phyloP scores from a whole-genome alignment of 225 moss, liverwort and hornwort genomes.

The Pseudisothecium myosuroides region DNA sequence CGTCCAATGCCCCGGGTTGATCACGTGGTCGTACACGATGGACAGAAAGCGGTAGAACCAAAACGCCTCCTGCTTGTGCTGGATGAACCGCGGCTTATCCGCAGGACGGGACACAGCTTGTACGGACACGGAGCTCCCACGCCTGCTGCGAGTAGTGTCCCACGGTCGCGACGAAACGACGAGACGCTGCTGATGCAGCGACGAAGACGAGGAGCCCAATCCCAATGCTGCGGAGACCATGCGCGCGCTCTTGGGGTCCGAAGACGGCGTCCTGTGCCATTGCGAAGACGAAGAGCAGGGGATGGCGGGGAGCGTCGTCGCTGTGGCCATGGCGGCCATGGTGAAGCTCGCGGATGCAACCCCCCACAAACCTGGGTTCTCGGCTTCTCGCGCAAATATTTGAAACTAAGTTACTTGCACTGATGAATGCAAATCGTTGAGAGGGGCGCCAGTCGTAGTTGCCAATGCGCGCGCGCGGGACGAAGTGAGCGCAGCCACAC shows the following conservation, averaged over 20 bases:
- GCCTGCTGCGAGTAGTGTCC: not conserved
- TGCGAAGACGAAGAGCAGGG: not conserved
- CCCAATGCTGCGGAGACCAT: not conserved
- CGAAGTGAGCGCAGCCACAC: not conserved
- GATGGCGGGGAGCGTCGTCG: not conserved
- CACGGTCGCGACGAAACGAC: not conserved
- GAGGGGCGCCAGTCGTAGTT: not conserved
- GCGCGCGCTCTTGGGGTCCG: not conserved
- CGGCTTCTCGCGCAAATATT: not conserved
- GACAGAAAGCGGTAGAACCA: constrained; percentile 98
- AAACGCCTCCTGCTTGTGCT: constrained; percentile 98
- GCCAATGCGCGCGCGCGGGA: not conserved
- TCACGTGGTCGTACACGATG: constrained; percentile 89
- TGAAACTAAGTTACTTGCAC: not conserved
- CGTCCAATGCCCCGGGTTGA: constrained; percentile 99
- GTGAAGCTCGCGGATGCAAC: not conserved
- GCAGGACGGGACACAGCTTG: constrained; percentile 37
- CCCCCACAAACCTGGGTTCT: not conserved
- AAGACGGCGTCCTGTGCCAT: not conserved
- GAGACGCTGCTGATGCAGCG: not conserved
- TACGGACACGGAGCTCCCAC: not conserved
- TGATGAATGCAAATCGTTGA: not conserved
- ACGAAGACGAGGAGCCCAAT: constrained; percentile 4
- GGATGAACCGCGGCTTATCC: constrained; percentile 85
- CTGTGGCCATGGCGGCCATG: constrained; percentile 24